These are phyloP conservation scores for Pelargonium fulgidum DNA, from an alignment of 441 rosid genomes.

Conservation along the genomic window DNA sequence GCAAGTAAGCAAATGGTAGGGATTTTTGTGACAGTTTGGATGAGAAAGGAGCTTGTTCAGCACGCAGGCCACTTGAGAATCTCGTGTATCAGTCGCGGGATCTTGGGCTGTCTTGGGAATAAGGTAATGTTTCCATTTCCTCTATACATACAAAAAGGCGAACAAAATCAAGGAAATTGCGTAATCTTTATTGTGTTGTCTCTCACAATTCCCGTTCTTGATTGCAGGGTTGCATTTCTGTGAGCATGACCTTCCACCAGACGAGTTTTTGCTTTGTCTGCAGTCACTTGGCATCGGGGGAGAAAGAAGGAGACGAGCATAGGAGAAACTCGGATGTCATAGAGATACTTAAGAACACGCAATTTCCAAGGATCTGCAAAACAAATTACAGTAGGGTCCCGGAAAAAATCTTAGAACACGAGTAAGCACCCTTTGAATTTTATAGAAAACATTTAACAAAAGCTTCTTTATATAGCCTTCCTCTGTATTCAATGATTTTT, in stretches of 20 bases:
- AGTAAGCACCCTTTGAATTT: slow-evolving; percentile 33
- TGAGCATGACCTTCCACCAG: slow-evolving; percentile 55
- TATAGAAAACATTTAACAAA: background rate
- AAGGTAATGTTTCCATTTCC: slow-evolving; percentile 32
- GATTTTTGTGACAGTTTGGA: slow-evolving; percentile 63
- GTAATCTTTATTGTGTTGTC: background rate
- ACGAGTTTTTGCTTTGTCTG: slow-evolving; percentile 55
- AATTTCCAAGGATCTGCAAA: slow-evolving; percentile 52
- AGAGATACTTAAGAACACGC: slow-evolving; percentile 53
- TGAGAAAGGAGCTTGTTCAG: slow-evolving; percentile 56
- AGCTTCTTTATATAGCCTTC: background rate
- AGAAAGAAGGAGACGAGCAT: slow-evolving; percentile 59
- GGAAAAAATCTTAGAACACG: slow-evolving; percentile 47
- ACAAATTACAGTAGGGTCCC: slow-evolving; percentile 38
- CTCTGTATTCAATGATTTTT: background rate
- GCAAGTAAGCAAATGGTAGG: slow-evolving; percentile 78
- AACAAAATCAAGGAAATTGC: too few relatives aligned
- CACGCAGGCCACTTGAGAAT: slow-evolving; percentile 51
- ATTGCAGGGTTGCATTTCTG: slow-evolving; percentile 64
- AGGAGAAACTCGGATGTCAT: slow-evolving; percentile 48
- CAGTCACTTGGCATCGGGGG: slow-evolving; percentile 62
- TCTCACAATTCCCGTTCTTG: background rate
- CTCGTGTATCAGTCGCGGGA: slow-evolving; percentile 49
- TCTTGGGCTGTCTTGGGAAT: slow-evolving; percentile 62
- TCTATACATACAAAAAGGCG: background rate